Conservation (phyloP, 1,284 basidiomycete species). For the Ceratobasidium sp. region DNA sequence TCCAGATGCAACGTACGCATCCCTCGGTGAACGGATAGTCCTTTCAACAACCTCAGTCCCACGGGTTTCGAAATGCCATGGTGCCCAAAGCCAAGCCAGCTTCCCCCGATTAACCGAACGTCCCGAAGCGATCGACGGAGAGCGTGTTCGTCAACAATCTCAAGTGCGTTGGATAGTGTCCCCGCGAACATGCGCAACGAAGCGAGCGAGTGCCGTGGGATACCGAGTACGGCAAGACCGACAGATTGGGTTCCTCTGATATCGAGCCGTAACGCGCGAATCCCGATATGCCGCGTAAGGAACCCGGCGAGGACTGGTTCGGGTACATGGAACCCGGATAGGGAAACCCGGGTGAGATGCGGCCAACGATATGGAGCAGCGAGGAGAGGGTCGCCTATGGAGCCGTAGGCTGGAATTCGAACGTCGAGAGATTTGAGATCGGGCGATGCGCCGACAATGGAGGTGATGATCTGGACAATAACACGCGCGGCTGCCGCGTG, state of each 20-base stretch:
- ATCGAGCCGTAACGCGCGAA: conserved; percentile 29
- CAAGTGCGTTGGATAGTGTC: conserved; percentile 26
- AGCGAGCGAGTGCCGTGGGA: conserved; percentile 27
- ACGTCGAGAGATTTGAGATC: conserved; percentile 23
- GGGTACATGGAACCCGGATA: conserved; percentile 29
- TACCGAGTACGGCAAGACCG: conserved; percentile 19
- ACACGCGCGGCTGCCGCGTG: conserved; percentile 2
- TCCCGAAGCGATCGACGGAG: conserved; percentile 24
- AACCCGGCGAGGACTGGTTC: conserved; percentile 30
- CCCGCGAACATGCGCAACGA: conserved; percentile 25
- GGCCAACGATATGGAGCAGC: conserved; percentile 30
- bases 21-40: conserved; percentile 24
- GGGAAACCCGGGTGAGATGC: conserved; percentile 15
- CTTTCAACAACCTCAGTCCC: conserved; percentile 22
- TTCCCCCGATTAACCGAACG: conserved; percentile 29
- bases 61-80: conserved; percentile 31
- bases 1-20: conserved; percentile 33
- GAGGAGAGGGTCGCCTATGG: conserved; percentile 15
- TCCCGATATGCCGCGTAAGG: conserved; percentile 20
- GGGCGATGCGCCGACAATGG: conserved; percentile 29
- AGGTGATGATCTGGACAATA: conserved; percentile 19
- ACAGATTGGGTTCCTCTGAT: conserved; percentile 30
- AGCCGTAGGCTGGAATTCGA: conserved; percentile 31
- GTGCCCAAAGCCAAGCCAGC: conserved; percentile 33
- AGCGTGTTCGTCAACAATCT: conserved; percentile 31